Evolutionary conservation across 2,329 filamentous ascomycete species (phyloP), one percentile per base, ranked within the genome.

Genomic region (Cladophialophora chaetospira): DNA sequence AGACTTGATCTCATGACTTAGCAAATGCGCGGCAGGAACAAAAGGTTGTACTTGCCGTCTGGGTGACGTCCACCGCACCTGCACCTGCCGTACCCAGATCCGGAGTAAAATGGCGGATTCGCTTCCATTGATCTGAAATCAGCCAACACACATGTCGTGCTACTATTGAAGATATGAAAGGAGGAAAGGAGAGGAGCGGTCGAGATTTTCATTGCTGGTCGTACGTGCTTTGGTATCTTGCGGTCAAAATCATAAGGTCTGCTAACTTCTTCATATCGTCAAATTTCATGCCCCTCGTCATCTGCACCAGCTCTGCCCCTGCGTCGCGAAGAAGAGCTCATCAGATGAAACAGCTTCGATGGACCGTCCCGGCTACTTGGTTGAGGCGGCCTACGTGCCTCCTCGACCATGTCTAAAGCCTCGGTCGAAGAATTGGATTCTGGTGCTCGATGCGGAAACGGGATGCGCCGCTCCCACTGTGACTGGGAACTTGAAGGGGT

Each of bases 401-500:
- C 71, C 35, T 78, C 75, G 31, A 76, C 66, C 3, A 74, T 75
- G 55, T 77, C 65, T 40, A 65, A 49, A 4, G 63, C 66, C 9
- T 51, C 75, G 0, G 73, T 76, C 5, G 76, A 78, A 2, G 75
- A 77, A 54, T 78, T 77, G 25, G 76, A 58, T 21, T 76, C 74
- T 36, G 72, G 68, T 65, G 72, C 74, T 19, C 70, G 70, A 35
- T 60, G 49, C 10, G 73, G 73, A 17, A 77, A 77, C 2, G 72
- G 71, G 33, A 76, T 70, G 17, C 74, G 71, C 51, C 72, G 68
- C 13, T 78, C 75, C 73, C 74, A 76, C 9, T 69, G 74, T 9
- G 71, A 70, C 4, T 73, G 72, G 15, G 73, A 74, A 58, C 72
- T 76, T 35, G 75, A 75, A 15, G 74, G 75, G 5, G 75, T 75